Conservation (phyloP, 352 stramenopile genomes). For the Pythium phragmiticola region DNA sequence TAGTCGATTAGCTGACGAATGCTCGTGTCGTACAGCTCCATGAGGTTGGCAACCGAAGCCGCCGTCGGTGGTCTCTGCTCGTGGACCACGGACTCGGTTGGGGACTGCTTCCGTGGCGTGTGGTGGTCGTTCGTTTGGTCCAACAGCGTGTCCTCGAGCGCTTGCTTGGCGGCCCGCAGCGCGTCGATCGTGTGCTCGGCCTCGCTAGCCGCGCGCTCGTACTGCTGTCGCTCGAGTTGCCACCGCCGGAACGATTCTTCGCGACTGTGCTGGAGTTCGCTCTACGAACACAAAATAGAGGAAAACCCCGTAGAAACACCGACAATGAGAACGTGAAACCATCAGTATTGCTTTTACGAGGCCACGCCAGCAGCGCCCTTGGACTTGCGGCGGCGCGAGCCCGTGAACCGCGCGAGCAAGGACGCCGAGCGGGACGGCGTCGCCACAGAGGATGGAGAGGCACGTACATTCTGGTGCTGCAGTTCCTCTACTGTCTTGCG, state of each 20-base stretch:
- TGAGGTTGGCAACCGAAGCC: neutral
- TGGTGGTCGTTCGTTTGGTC: slow-evolving; percentile 22
- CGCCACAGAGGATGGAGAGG: slow-evolving; percentile 3
- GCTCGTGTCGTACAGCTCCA: slow-evolving; percentile 48
- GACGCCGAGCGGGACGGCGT: too few species aligned
- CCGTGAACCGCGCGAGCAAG: slow-evolving; percentile 21
- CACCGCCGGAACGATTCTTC: slow-evolving; percentile 66
- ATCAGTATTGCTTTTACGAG: slow-evolving; percentile 1
- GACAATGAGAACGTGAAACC: slow-evolving; percentile 1
- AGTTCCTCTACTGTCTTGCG: slow-evolving; percentile 66
- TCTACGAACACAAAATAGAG: slow-evolving; percentile 30
- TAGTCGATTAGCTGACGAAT: slow-evolving; percentile 59
- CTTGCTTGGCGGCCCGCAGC: slow-evolving; percentile 55
- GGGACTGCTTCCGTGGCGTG: neutral
- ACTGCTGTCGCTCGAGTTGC: slow-evolving; percentile 68
- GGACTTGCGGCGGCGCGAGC: slow-evolving; percentile 18
- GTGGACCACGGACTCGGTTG: slow-evolving; percentile 15
- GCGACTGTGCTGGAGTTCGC: slow-evolving; percentile 52
- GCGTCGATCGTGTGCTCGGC: slow-evolving; percentile 60
- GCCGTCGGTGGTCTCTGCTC: slow-evolving; percentile 6
- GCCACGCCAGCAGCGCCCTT: neutral
- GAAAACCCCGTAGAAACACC: slow-evolving; percentile 6
- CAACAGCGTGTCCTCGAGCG: slow-evolving; percentile 55
- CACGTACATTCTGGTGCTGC: slow-evolving; percentile 73
- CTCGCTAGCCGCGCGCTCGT: slow-evolving; percentile 60